These are phyloP conservation scores for Xanthoceras sorbifolium DNA, from an alignment of 345 rosid genomes.

Conservation along the genomic window DNA sequence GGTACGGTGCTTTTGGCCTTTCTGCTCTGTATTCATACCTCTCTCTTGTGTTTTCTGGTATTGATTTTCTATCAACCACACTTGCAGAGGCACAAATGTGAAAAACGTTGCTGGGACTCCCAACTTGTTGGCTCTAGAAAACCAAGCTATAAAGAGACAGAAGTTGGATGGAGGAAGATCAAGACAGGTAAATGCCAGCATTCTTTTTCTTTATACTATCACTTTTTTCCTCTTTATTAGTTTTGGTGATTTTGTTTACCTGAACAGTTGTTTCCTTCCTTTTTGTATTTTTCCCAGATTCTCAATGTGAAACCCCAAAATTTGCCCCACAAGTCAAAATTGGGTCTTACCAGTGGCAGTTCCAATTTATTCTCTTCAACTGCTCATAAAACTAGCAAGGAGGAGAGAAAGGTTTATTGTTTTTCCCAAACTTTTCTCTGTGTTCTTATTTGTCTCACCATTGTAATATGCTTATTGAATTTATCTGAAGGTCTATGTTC, in stretches of 20 bases:
- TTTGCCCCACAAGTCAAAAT: constrained; percentile 80
- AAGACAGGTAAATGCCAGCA: constrained; percentile 61
- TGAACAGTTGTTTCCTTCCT: background rate
- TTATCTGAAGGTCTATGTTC: constrained; percentile 50
- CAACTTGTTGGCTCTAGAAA: constrained; percentile 71
- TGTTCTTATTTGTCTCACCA: background rate
- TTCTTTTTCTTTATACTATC: background rate
- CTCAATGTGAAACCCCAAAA: constrained; percentile 68
- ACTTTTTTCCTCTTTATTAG: background rate
- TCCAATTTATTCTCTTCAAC: constrained; percentile 45
- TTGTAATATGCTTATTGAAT: background rate
- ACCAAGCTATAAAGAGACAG: constrained; percentile 95
- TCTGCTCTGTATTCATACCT: background rate
- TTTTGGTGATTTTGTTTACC: background rate
- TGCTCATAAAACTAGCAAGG: constrained; percentile 47
- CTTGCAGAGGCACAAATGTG: constrained; percentile 41
- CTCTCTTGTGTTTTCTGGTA: background rate
- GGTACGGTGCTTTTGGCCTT: constrained; percentile 12
- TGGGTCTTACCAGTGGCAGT: constrained; percentile 54
- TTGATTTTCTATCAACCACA: background rate
- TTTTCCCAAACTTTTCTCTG: background rate
- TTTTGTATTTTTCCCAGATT: constrained; percentile 49
- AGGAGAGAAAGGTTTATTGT: constrained; percentile 73
- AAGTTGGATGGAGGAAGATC: constrained; percentile 90
- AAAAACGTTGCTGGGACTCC: constrained; percentile 44